phyloP scores from a whole-genome alignment of 169 alveolate species.

The Eimeria nieschulzi region DNA sequence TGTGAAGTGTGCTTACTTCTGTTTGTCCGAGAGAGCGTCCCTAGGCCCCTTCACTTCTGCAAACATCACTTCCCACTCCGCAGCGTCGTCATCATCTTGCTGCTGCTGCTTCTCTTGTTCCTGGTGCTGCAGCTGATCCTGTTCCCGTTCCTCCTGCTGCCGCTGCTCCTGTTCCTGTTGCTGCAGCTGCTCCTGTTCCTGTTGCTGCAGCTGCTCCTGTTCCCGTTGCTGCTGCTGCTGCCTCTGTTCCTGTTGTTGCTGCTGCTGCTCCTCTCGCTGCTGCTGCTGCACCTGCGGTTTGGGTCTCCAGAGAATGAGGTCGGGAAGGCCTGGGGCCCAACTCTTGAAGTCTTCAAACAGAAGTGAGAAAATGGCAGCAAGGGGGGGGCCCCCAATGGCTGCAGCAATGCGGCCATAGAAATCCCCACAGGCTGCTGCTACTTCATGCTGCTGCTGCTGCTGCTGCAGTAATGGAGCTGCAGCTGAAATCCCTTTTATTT shows the following conservation, averaged over 20 bases:
- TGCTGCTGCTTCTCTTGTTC: background rate
- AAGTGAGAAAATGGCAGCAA: constrained; percentile 28
- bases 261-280: background rate
- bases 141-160: background rate
- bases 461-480: constrained; percentile 15
- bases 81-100: background rate
- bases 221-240: background rate
- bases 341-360: constrained; percentile 30
- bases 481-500: background rate
- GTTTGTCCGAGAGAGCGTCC: constrained; percentile 64
- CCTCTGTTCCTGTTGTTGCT: background rate
- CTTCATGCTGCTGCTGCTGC: background rate
- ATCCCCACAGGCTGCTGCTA: constrained; percentile 23
- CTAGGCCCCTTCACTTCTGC: constrained; percentile 69
- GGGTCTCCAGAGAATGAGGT: constrained; percentile 64
- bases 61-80: constrained; percentile 7
- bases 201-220: background rate
- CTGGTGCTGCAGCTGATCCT: background rate
- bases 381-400: constrained; percentile 44
- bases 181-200: background rate
- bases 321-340: constrained; percentile 61
- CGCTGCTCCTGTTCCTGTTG: background rate
- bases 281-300: constrained; percentile 5
- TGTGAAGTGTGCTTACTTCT: background rate
- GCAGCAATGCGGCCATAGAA: constrained; percentile 12